A percentile compares a stretch with the other conserved stretches of the same genome.
Conservation (phyloP, 768 basidiomycete species). For the Xerocomus spinulosus region DNA sequence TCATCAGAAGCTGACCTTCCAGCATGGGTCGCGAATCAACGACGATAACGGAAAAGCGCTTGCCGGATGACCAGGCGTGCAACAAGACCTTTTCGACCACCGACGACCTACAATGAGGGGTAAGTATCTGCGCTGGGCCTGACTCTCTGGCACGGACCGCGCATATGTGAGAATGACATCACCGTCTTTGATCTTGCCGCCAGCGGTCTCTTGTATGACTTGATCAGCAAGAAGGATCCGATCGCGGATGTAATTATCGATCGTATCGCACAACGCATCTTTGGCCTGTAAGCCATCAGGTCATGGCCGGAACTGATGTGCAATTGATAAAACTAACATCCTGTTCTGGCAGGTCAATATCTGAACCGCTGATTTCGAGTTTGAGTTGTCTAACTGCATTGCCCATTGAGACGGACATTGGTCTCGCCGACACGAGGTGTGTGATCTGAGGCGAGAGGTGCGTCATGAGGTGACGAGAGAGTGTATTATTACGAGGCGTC, state of each 20-base stretch:
- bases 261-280: constrained; percentile 72
- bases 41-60: constrained; percentile 83
- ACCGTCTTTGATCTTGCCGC: constrained; percentile 91
- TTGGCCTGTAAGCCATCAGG: constrained; percentile 62
- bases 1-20: constrained; percentile 56
- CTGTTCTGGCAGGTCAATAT: constrained; percentile 92
- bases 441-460: constrained; percentile 91
- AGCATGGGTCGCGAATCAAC: constrained; percentile 93
- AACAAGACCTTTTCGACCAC: constrained; percentile 89
- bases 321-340: constrained; percentile 52
- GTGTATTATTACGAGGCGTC: constrained; percentile 80
- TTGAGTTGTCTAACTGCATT: constrained; percentile 94
- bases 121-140: background rate
- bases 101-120: constrained; percentile 61
- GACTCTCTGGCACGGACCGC: constrained; percentile 44
- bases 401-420: constrained; percentile 92
- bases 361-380: constrained; percentile 87
- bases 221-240: constrained; percentile 90
- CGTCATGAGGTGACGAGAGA: constrained; percentile 88
- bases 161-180: constrained; percentile 93
- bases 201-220: constrained; percentile 85
- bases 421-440: constrained; percentile 80
- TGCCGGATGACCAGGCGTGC: constrained; percentile 67
- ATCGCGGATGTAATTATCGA: constrained; percentile 92
- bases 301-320: background rate